phyloP scores from a whole-genome alignment of 768 basidiomycete species.

The Agrocybe pediades region DNA sequence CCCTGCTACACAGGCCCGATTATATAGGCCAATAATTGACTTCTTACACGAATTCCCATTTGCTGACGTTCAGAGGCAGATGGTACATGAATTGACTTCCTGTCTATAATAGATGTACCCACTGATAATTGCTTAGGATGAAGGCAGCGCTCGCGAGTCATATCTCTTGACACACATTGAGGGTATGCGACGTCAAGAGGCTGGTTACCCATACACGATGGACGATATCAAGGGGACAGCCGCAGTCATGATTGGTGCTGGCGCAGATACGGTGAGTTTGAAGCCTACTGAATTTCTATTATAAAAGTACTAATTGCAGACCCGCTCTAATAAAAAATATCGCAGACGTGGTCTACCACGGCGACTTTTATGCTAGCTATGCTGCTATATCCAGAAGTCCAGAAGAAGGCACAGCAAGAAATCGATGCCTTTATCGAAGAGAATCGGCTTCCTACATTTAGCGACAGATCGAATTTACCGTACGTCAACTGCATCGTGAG shows the following conservation, averaged over 20 bases:
- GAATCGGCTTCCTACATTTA: slow-evolving; percentile 27
- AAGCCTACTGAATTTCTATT: too few relatives aligned
- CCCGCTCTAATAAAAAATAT: too few relatives aligned
- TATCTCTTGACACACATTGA: slow-evolving; percentile 1
- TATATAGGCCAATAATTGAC: slow-evolving; percentile 47
- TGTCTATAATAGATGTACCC: too few relatives aligned
- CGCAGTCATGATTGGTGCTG: slow-evolving; percentile 37
- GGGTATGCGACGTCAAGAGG: slow-evolving; percentile 14
- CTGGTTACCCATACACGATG: slow-evolving; percentile 14
- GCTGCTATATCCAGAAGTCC: too few relatives aligned
- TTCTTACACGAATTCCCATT: slow-evolving; percentile 54
- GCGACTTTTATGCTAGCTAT: too few relatives aligned
- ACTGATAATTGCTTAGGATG: too few relatives aligned
- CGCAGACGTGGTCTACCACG: slow-evolving; percentile 3
- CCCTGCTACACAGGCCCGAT: slow-evolving; percentile 50
- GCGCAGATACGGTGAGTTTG: slow-evolving; percentile 33
- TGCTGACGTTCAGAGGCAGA: slow-evolving; percentile 56
- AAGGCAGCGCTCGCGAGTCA: too few relatives aligned
- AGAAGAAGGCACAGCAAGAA: slow-evolving; percentile 29
- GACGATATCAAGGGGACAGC: slow-evolving; percentile 23
- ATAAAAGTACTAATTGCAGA: too few relatives aligned
- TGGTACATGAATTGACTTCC: too few relatives aligned
- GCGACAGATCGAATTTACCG: slow-evolving; percentile 22
- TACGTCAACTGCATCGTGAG: slow-evolving; percentile 28
- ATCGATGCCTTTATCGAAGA: slow-evolving; percentile 26